Base-by-base conservation (phyloP, 2,329 filamentous ascomycete genomes). In the Thielaviopsis euricoi region DNA sequence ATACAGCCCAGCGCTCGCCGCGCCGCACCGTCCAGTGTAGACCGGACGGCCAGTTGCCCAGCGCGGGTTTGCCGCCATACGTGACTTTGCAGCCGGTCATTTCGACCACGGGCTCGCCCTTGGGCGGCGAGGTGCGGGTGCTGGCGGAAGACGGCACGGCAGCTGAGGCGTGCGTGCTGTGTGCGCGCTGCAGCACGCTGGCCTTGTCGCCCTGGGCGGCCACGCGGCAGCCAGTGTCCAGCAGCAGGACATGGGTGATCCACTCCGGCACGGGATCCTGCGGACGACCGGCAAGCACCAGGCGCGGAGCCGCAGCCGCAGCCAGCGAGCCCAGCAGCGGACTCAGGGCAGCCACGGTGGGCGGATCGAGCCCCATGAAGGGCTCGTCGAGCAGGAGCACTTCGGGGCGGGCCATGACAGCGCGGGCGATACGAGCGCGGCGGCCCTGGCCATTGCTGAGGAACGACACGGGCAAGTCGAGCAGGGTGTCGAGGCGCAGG, bases 321-420 rank as follows among this genome's bases (percentile, higher is more conserved):
- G 89, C 86, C 58, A 96, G 71, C 0, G 76, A 75, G 62, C 81
- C 73, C 22, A 96, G 73, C 52, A 97, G 74, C 0, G 77, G 76
- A 48, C 86, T 91, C 63, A 97, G 72, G 1, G 79, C 79, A 13
- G 78, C 75, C 13, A 87, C 79, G 0, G 89, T 94, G 6, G 83
- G 84, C 15, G 91, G 93, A 69, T 97, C 93, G 17, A 98, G 75
- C 0, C 93, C 91, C 87, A 96, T 95, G 66, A 96, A 96, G 1
- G 93, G 91, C 65, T 95, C 91, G 70, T 98, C 93, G 2, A 95
- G 75, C 56, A 97, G 75, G 61, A 98, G 67, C 12, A 95, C 77
- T 68, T 94, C 86, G 0, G 93, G 93, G 56, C 78, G 78, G 6
- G 76, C 82, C 60, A 97, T 75, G 55, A 98, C 71, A 0, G 90